Evolutionary conservation across 306 rosid genomes (phyloP).

Genomic region (Echinosophora koreensis): DNA sequence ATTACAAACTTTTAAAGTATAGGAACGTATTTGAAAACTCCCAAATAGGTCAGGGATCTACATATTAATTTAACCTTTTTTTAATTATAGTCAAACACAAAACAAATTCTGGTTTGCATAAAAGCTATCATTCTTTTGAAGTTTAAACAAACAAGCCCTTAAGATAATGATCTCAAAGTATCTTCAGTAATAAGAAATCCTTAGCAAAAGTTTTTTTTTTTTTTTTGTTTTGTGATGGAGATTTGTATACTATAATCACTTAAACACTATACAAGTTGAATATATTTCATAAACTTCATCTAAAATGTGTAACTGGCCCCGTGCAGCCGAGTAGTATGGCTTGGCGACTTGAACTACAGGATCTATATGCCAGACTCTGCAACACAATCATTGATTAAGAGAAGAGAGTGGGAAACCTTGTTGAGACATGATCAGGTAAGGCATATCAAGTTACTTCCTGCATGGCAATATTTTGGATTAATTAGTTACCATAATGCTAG

Average conservation of each 20-base stretch:
- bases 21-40: no score
- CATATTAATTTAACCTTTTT: no score
- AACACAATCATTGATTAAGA: conserved; percentile 61
- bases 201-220: neutral
- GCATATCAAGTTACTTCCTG: conserved; percentile 19
- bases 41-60: no score
- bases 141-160: no score
- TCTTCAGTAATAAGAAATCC: neutral
- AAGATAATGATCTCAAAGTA: conserved; percentile 3
- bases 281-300: conserved; percentile 8
- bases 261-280: conserved; percentile 16
- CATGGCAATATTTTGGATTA: neutral
- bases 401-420: conserved; percentile 66
- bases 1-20: no score
- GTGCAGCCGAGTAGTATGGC: conserved; percentile 79
- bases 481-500: neutral
- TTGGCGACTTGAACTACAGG: conserved; percentile 90
- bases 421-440: conserved; percentile 79
- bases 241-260: conserved; percentile 1
- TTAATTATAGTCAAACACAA: no score
- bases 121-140: no score
- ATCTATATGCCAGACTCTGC: conserved; percentile 66
- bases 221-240: neutral
- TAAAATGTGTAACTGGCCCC: conserved; percentile 30
- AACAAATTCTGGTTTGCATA: no score